These are phyloP conservation scores for Paracorniculantispora psalliotae DNA, from an alignment of 2,329 filamentous ascomycete species.

Conservation along the genomic window DNA sequence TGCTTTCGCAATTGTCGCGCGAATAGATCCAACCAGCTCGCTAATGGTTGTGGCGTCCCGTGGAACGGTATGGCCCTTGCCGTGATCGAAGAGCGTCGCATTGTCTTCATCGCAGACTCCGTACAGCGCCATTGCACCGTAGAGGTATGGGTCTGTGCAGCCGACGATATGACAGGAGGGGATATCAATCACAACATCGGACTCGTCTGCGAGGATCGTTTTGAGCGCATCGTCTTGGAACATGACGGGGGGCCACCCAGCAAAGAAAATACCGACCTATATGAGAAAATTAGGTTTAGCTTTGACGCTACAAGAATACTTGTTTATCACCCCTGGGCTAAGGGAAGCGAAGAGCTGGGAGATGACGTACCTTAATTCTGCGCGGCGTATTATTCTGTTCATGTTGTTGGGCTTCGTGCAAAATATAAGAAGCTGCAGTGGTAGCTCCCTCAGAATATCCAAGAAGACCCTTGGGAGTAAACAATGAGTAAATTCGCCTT, in stretches of 20 bases:
- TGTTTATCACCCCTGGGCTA: too few relatives aligned
- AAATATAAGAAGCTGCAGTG: slow-evolving; percentile 46
- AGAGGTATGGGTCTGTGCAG: slow-evolving; percentile 54
- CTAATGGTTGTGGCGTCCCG: slow-evolving; percentile 44
- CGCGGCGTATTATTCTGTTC: slow-evolving; percentile 27
- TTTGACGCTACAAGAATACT: too few relatives aligned
- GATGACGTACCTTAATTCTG: slow-evolving; percentile 29
- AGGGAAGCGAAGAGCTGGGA: too few relatives aligned
- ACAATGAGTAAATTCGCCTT: too few relatives aligned
- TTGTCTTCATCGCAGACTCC: slow-evolving; percentile 57
- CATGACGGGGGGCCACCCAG: slow-evolving; percentile 49
- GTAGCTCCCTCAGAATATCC: slow-evolving; percentile 59
- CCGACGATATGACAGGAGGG: slow-evolving; percentile 51
- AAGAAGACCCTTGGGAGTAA: slow-evolving; percentile 49
- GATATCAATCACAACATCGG: slow-evolving; percentile 44
- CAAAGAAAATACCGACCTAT: slow-evolving; percentile 46
- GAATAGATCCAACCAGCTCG: slow-evolving; percentile 33
- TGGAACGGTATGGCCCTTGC: slow-evolving; percentile 59
- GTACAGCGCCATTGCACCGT: slow-evolving; percentile 56
- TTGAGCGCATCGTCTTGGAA: slow-evolving; percentile 31
- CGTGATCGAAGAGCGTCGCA: slow-evolving; percentile 59
- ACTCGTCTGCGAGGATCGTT: slow-evolving; percentile 45
- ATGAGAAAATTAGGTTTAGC: neutral
- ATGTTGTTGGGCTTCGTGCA: slow-evolving; percentile 42
- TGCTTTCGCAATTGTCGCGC: slow-evolving; percentile 33